A percentile compares a stretch with the other conserved stretches of the same genome.
phyloP scores from a whole-genome alignment of 208 protist species.

The Trypanosoma boissoni region DNA sequence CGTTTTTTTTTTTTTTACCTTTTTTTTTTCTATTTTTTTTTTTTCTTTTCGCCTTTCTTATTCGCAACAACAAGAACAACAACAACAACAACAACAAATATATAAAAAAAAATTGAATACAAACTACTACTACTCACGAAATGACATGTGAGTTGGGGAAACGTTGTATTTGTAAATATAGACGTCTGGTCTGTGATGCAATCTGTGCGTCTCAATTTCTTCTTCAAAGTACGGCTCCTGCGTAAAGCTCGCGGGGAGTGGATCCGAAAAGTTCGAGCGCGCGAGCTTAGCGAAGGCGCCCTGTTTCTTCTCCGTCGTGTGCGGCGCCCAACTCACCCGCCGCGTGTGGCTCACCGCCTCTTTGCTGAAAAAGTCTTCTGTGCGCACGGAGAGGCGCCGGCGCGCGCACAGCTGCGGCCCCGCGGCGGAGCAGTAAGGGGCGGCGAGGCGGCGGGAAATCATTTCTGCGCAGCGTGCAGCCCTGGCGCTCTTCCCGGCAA shows the following conservation, averaged over 20 bases:
- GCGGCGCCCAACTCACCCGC: conserved; percentile 88
- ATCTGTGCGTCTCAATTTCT: conserved; percentile 85
- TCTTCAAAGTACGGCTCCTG: conserved; percentile 85
- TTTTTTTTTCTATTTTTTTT: not conserved
- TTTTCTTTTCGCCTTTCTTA: not conserved
- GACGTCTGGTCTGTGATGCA: conserved; percentile 77
- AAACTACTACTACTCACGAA: conserved; percentile 59
- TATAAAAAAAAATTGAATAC: too few relatives aligned
- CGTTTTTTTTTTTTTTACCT: conserved; percentile 2
- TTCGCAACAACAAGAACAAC: too few relatives aligned
- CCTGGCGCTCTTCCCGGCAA: not conserved
- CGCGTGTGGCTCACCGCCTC: conserved; percentile 84
- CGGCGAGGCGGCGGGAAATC: conserved; percentile 2
- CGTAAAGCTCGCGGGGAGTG: conserved; percentile 57
- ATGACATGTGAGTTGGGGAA: conserved; percentile 81
- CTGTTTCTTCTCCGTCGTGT: conserved; percentile 89
- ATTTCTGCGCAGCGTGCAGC: too few relatives aligned
- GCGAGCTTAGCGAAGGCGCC: conserved; percentile 85
- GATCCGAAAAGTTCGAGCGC: conserved; percentile 88
- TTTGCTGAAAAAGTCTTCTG: conserved; percentile 89
- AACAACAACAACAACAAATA: not conserved
- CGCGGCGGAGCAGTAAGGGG: conserved; percentile 7
- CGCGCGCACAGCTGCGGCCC: conserved; percentile 5
- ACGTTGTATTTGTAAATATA: conserved; percentile 91
- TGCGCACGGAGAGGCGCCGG: conserved; percentile 62